These are phyloP conservation scores for Bauhinia variegata DNA, from an alignment of 306 rosid genomes.

Conservation along the genomic window DNA sequence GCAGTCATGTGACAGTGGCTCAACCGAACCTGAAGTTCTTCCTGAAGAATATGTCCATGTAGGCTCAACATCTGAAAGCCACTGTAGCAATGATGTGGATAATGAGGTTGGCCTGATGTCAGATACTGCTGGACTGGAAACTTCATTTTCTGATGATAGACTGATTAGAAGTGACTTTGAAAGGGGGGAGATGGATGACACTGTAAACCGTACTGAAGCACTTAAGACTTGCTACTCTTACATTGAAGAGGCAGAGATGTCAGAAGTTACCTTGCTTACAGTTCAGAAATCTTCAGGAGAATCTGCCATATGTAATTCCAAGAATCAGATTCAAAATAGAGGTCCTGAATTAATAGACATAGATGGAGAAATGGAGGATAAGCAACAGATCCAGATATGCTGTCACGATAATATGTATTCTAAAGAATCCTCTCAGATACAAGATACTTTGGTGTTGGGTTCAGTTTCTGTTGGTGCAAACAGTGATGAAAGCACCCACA, in stretches of 20 bases:
- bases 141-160: slow-evolving; percentile 42
- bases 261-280: slow-evolving; percentile 34
- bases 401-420: slow-evolving; percentile 37
- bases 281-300: slow-evolving; percentile 35
- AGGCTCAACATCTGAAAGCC: slow-evolving; percentile 54
- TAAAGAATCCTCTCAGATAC: slow-evolving; percentile 25
- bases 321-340: slow-evolving; percentile 35
- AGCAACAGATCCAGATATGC: slow-evolving; percentile 29
- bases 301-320: slow-evolving; percentile 38
- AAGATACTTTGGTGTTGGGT: slow-evolving; percentile 48
- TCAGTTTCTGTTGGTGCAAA: slow-evolving; percentile 48
- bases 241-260: slow-evolving; percentile 37
- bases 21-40: slow-evolving; percentile 52
- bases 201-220: slow-evolving; percentile 28
- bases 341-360: slow-evolving; percentile 30
- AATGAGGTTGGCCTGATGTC: slow-evolving; percentile 33
- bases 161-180: slow-evolving; percentile 32
- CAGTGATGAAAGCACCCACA: slow-evolving; percentile 43
- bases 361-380: slow-evolving; percentile 37
- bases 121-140: slow-evolving; percentile 39
- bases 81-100: slow-evolving; percentile 48
- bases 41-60: slow-evolving; percentile 45
- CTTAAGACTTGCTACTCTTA: slow-evolving; percentile 36
- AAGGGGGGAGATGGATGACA: slow-evolving; percentile 24
- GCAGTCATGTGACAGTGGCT: slow-evolving; percentile 45